phyloP scores from a whole-genome alignment of 2,329 filamentous ascomycete species.

The Fusarium azukiicola region DNA sequence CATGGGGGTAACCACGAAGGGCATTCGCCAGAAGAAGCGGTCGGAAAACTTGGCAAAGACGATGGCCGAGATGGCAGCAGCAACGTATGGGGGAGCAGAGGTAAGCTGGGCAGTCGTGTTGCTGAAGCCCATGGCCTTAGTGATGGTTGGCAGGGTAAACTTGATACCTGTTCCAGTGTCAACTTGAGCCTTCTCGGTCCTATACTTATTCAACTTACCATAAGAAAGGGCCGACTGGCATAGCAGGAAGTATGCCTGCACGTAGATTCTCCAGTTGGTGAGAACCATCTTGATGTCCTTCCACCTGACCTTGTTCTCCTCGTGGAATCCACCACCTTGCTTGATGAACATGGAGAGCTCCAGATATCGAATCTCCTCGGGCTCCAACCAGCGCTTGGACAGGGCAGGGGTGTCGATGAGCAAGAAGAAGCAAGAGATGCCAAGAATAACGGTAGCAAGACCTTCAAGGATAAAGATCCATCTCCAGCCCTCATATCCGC shows the following conservation, averaged over 20 bases:
- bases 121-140: conserved; percentile 51
- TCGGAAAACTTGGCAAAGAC: conserved; percentile 84
- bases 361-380: conserved; percentile 53
- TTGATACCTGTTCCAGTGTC: conserved; percentile 44
- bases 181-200: neutral
- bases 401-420: conserved; percentile 66
- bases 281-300: conserved; percentile 53
- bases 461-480: conserved; percentile 56
- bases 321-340: conserved; percentile 55
- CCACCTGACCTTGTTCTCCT: conserved; percentile 48
- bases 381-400: conserved; percentile 58
- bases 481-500: conserved; percentile 62
- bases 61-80: conserved; percentile 82
- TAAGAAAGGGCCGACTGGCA: conserved; percentile 55
- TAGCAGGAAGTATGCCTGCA: conserved; percentile 55
- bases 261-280: conserved; percentile 57
- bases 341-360: conserved; percentile 58
- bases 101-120: conserved; percentile 62
- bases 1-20: conserved; percentile 49
- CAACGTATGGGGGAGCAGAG: conserved; percentile 79
- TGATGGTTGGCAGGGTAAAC: conserved; percentile 52
- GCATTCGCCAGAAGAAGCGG: conserved; percentile 68
- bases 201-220: conserved; percentile 30
- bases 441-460: conserved; percentile 60
- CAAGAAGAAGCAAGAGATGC: conserved; percentile 67